phyloP scores from a whole-genome alignment of 306 rosid genomes.

The Lotus japonicus region DNA sequence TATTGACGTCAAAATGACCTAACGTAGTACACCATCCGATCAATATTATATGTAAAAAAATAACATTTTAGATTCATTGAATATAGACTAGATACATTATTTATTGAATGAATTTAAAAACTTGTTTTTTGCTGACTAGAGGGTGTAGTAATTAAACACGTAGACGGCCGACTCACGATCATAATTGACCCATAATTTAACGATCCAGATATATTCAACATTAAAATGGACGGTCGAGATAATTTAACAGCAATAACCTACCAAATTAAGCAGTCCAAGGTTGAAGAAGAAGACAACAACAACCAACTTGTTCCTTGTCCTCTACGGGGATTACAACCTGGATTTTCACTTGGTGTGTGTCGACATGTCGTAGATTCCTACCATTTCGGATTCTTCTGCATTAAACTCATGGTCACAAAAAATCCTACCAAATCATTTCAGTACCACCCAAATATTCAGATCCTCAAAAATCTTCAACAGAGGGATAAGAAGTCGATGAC shows the following conservation, averaged over 20 bases:
- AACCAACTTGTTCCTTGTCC: constrained; percentile 14
- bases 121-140: no score
- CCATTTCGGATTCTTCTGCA: constrained; percentile 21
- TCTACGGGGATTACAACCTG: constrained; percentile 53
- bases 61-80: no score
- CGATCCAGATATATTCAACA: not conserved
- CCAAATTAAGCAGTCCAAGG: constrained; percentile 1
- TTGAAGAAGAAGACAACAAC: not conserved
- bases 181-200: not conserved
- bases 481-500: constrained; percentile 49
- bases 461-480: constrained; percentile 6
- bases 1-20: no score
- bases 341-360: constrained; percentile 15
- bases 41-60: no score
- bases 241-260: not conserved
- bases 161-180: not conserved
- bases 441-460: constrained; percentile 29
- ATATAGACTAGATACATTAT: no score
- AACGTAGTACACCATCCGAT: no score
- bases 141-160: no score
- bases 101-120: no score
- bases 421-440: not conserved
- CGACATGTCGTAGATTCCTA: not conserved
- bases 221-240: not conserved
- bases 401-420: constrained; percentile 25